A percentile compares a stretch with the other conserved stretches of the same genome.
phyloP scores from a whole-genome alignment of 2,329 filamentous ascomycete species.

The Cordyceps sp. region DNA sequence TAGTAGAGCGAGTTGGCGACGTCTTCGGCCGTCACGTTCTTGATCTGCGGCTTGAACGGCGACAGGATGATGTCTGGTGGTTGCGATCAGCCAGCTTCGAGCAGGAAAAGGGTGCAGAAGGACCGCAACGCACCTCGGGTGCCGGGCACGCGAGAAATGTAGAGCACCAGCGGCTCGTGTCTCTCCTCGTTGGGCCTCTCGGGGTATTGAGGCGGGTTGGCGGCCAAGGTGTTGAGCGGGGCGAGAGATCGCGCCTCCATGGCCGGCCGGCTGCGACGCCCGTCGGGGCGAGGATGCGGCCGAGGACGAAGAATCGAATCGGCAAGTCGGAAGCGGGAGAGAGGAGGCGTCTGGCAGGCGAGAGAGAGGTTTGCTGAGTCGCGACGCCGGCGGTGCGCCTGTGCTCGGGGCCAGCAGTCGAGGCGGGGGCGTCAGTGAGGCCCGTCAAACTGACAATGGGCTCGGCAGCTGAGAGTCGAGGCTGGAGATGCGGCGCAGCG shows the following conservation, averaged over 20 bases:
- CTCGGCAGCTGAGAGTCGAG: too few species aligned
- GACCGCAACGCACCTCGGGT: slow-evolving; percentile 49
- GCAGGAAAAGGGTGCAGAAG: neutral
- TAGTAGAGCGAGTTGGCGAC: slow-evolving; percentile 83
- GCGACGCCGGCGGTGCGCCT: too few species aligned
- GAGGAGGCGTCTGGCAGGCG: too few species aligned
- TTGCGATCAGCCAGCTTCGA: slow-evolving; percentile 4
- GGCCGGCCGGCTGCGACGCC: too few species aligned
- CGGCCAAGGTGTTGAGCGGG: slow-evolving; percentile 61
- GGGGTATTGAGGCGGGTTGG: slow-evolving; percentile 75
- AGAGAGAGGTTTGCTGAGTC: too few species aligned
- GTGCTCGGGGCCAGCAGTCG: too few species aligned
- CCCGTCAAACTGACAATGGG: too few species aligned
- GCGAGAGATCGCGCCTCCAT: slow-evolving; percentile 76
- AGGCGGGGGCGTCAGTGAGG: too few species aligned
- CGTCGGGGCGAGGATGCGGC: too few species aligned
- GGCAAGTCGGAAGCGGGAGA: too few species aligned
- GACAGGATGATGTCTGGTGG: slow-evolving; percentile 81
- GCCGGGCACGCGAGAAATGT: slow-evolving; percentile 85
- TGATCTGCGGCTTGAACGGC: slow-evolving; percentile 72
- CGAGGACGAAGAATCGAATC: too few species aligned
- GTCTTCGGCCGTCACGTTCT: slow-evolving; percentile 77
- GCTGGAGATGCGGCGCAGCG: too few species aligned
- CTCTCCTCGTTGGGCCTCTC: slow-evolving; percentile 54
- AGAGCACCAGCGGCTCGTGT: slow-evolving; percentile 62